These are phyloP conservation scores for Fragilaria radians DNA, from an alignment of 108 stramenopile species.

Conservation along the genomic window DNA sequence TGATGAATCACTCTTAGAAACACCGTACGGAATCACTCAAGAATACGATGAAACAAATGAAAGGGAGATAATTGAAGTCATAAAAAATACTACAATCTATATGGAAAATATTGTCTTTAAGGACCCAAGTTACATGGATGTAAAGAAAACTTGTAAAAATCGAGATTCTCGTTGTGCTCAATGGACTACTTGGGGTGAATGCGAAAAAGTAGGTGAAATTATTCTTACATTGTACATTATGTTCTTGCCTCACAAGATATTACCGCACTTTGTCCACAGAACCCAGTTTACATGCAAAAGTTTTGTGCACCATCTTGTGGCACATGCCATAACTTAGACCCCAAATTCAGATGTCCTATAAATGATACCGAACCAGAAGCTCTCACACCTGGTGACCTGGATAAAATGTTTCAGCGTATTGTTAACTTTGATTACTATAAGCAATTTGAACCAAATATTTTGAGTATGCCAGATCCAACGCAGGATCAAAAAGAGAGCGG, in stretches of 20 bases:
- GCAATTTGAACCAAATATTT: conserved; percentile 27
- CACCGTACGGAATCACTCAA: neutral
- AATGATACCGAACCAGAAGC: conserved; percentile 13
- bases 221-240: too few species aligned
- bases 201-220: conserved; percentile 35
- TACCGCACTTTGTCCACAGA: too few species aligned
- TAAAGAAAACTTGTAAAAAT: conserved; percentile 45
- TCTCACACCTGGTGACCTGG: conserved; percentile 37
- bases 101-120: conserved; percentile 39
- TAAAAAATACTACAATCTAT: conserved; percentile 40
- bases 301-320: conserved; percentile 54
- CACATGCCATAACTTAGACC: conserved; percentile 33
- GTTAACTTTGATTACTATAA: neutral
- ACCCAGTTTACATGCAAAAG: conserved; percentile 14
- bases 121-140: conserved; percentile 19
- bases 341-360: conserved; percentile 32
- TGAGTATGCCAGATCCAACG: conserved; percentile 17
- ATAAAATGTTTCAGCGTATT: conserved; percentile 30
- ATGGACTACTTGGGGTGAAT: conserved; percentile 63
- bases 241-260: too few species aligned
- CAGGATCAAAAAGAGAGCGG: conserved; percentile 6
- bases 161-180: conserved; percentile 45
- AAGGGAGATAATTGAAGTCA: neutral
- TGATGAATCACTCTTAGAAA: conserved; percentile 1
- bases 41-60: neutral